Percentiles rank a stretch among this genome's conserved stretches.
Evolutionary conservation across 208 protist species (phyloP).

Genomic region (Kentomonas sorsogonicus): DNA sequence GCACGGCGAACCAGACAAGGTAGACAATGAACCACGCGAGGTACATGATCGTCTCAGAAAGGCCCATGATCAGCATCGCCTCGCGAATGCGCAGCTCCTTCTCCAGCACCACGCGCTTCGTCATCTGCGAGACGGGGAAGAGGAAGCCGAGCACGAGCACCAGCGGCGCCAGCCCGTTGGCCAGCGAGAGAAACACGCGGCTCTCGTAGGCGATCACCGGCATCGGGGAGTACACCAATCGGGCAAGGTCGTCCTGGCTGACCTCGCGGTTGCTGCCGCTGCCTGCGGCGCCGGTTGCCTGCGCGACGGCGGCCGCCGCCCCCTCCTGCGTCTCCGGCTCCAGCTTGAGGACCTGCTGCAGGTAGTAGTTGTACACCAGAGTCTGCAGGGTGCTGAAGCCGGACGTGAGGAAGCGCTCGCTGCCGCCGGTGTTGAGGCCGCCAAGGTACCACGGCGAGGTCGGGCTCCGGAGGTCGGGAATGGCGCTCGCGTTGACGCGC

Average conservation of each 20-base stretch:
- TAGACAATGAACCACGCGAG: constrained; percentile 54
- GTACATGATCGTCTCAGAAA: constrained; percentile 56
- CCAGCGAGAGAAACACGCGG: no score
- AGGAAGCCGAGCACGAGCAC: constrained; percentile 72
- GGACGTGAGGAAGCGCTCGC: constrained; percentile 67
- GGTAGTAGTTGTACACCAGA: constrained; percentile 52
- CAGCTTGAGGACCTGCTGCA: no score
- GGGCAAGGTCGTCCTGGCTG: background rate
- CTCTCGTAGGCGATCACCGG: constrained; percentile 26
- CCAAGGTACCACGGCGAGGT: constrained; percentile 22
- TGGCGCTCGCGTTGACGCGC: constrained; percentile 31
- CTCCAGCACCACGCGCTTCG: constrained; percentile 74
- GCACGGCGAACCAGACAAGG: constrained; percentile 42
- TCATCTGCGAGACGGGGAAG: constrained; percentile 71
- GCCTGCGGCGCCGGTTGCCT: no score
- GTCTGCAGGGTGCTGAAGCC: constrained; percentile 70
- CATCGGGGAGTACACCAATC: constrained; percentile 33
- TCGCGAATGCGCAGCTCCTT: constrained; percentile 84
- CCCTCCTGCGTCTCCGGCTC: no score
- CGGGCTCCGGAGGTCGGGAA: constrained; percentile 14
- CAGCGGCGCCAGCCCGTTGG: constrained; percentile 46
- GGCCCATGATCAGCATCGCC: constrained; percentile 84
- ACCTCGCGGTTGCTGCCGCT: no score
- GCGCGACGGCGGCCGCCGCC: no score
- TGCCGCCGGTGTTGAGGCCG: constrained; percentile 16